Conservation (phyloP, 2,329 filamentous ascomycete genomes). For the Akanthomyces lecanii region DNA sequence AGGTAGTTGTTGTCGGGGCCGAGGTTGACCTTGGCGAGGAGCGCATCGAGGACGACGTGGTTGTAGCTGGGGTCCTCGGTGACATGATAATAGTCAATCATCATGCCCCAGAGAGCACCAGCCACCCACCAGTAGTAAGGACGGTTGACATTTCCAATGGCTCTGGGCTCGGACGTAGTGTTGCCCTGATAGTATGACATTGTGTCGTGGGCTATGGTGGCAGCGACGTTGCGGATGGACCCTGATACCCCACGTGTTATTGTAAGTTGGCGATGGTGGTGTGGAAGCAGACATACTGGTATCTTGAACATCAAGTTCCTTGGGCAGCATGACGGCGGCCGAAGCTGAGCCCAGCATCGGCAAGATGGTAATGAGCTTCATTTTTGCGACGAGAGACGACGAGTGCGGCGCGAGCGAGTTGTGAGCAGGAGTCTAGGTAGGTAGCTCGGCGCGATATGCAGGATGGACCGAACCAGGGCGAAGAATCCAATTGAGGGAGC, state of each 20-base stretch:
- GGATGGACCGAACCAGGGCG: background rate
- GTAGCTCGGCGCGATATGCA: background rate
- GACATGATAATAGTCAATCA: conserved; percentile 66
- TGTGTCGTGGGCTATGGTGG: conserved; percentile 55
- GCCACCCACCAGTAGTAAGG: conserved; percentile 69
- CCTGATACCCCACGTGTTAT: conserved; percentile 35
- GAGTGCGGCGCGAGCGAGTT: background rate
- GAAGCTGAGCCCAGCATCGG: conserved; percentile 20
- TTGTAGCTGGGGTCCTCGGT: conserved; percentile 62
- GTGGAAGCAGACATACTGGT: conserved; percentile 27
- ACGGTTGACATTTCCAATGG: conserved; percentile 57
- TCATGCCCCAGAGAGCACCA: conserved; percentile 61
- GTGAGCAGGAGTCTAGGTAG: background rate
- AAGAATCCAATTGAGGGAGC: background rate
- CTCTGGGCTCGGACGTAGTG: conserved; percentile 32
- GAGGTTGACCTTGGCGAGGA: conserved; percentile 52
- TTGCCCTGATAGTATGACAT: conserved; percentile 65
- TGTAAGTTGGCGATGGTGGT: background rate
- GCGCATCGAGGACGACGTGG: conserved; percentile 52
- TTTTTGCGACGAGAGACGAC: conserved; percentile 12
- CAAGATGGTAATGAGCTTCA: conserved; percentile 23
- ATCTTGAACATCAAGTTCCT: conserved; percentile 36
- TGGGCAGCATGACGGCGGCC: conserved; percentile 29
- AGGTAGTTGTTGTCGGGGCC: conserved; percentile 59
- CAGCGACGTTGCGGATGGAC: conserved; percentile 59